Base-by-base conservation (phyloP, 1,284 basidiomycete species). In the Kwoniella shivajii region DNA sequence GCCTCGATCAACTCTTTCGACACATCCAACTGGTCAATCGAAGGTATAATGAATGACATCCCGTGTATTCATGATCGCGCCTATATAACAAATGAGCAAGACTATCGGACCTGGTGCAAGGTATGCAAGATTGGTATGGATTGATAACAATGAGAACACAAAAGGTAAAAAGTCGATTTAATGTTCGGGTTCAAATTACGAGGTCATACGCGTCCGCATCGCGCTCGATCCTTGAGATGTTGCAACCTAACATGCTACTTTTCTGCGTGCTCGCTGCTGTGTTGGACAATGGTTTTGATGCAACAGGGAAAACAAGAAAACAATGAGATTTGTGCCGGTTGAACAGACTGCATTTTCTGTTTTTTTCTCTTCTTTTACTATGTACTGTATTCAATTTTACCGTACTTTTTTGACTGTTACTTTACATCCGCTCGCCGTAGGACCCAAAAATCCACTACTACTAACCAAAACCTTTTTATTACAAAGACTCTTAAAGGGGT, bases 321-420 rank as follows among this genome's bases (percentile, higher is more conserved):
- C 6, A 36, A 18, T 10, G 30, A 16, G 14, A 24, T 13, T 20
- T 3, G 67, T 73, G 72, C 74, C 74, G 74, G 74, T 76, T 76
- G 74, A 76, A 76, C 74, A 76, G 74, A 73, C 73, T 75, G 68
- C 70, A 73, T 76, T 67, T 60, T 74, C 45, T 52, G 38, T 56
- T 43, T 59, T 62, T 59, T 75, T 64, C 57, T 73, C 45, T 57
- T 39, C 59, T 36, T 55, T 59, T n/a, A n/a, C n/a, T n/a, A n/a
- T n/a, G n/a, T n/a, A n/a, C n/a, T n/a, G n/a, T n/a, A 50, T 56
- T 63, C 53, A 55, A 27, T 45, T 56, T 53, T 57, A 60, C 49
- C 50, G 13, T 27, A 59, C 46, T 46, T 48, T 56, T 53, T 27
- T 45, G 49, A 54, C 42, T 51, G 45, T 43, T 50, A 29, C 42